A percentile compares a stretch with the other conserved stretches of the same genome.
These are phyloP conservation scores for Ophiostoma populinum DNA, from an alignment of 2,329 filamentous ascomycete genomes.

Conservation along the genomic window DNA sequence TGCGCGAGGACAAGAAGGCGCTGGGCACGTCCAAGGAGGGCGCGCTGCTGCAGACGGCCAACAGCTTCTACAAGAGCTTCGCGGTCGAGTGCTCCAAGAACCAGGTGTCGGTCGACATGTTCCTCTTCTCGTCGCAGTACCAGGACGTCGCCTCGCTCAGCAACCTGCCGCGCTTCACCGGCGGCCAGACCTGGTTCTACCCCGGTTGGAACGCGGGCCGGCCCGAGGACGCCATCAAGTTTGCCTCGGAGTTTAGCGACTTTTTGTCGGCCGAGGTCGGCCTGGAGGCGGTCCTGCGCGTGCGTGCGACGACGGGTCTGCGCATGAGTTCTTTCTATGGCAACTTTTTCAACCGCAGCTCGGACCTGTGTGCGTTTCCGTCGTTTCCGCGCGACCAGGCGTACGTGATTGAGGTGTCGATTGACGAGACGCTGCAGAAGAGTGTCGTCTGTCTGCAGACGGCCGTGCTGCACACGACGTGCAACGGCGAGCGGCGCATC, in stretches of 20 bases:
- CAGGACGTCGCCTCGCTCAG: conserved; percentile 94
- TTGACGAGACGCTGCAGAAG: conserved; percentile 86
- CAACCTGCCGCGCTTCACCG: conserved; percentile 89
- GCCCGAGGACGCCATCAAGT: conserved; percentile 92
- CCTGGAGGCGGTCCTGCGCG: conserved; percentile 84
- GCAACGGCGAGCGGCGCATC: conserved; percentile 91
- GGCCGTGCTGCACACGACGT: conserved; percentile 90
- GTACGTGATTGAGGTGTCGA: conserved; percentile 95
- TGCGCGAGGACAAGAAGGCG: conserved; percentile 92
- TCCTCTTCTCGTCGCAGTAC: conserved; percentile 87
- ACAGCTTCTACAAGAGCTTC: conserved; percentile 97
- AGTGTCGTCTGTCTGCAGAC: conserved; percentile 85
- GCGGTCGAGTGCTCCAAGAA: conserved; percentile 98
- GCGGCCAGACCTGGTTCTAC: conserved; percentile 97
- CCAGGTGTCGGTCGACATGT: conserved; percentile 97
- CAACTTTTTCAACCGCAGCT: conserved; percentile 98
- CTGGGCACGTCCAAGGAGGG: conserved; percentile 88
- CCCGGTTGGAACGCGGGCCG: conserved; percentile 93
- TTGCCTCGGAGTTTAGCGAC: conserved; percentile 90
- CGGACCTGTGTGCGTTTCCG: conserved; percentile 92
- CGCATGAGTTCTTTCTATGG: conserved; percentile 98
- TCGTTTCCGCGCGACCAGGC: conserved; percentile 94
- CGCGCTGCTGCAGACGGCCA: conserved; percentile 71
- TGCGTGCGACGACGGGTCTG: conserved; percentile 83
- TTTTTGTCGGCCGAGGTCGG: conserved; percentile 95